phyloP scores from a whole-genome alignment of 2,329 filamentous ascomycete genomes.

The Aureobasidium zeae region DNA sequence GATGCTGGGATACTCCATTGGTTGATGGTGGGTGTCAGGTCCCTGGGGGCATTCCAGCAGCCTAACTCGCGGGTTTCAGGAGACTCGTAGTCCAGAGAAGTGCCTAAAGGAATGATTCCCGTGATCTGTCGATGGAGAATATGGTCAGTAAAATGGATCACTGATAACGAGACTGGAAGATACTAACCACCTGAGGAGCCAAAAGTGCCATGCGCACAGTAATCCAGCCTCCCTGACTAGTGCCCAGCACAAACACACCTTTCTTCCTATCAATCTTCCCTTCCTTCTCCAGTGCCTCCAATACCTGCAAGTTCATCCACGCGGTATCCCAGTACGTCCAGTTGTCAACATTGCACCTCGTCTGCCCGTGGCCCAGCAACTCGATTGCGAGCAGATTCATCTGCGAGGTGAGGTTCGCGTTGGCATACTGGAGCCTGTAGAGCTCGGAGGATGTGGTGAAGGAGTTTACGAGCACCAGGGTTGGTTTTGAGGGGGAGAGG shows the following conservation, averaged over 20 bases:
- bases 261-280: constrained; percentile 25
- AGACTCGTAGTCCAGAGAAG: constrained; percentile 44
- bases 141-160: neutral
- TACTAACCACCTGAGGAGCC: constrained; percentile 37
- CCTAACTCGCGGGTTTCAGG: constrained; percentile 34
- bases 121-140: constrained; percentile 32
- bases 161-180: neutral
- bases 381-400: constrained; percentile 47
- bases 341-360: constrained; percentile 35
- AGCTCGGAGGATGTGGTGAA: constrained; percentile 43
- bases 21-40: constrained; percentile 30
- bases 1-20: constrained; percentile 33
- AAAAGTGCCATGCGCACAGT: constrained; percentile 44
- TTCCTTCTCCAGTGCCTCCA: constrained; percentile 33
- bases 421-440: constrained; percentile 24
- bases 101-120: constrained; percentile 45
- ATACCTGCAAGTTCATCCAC: constrained; percentile 35
- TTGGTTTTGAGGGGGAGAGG: constrained; percentile 37
- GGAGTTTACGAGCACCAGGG: constrained; percentile 42
- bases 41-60: constrained; percentile 39
- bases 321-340: constrained; percentile 50
- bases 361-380: constrained; percentile 44
- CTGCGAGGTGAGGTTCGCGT: constrained; percentile 24
- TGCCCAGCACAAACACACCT: constrained; percentile 38
- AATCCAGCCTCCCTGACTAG: constrained; percentile 47